phyloP scores from a whole-genome alignment of 2,329 filamentous ascomycete species.

The Botrytis sinoallii region DNA sequence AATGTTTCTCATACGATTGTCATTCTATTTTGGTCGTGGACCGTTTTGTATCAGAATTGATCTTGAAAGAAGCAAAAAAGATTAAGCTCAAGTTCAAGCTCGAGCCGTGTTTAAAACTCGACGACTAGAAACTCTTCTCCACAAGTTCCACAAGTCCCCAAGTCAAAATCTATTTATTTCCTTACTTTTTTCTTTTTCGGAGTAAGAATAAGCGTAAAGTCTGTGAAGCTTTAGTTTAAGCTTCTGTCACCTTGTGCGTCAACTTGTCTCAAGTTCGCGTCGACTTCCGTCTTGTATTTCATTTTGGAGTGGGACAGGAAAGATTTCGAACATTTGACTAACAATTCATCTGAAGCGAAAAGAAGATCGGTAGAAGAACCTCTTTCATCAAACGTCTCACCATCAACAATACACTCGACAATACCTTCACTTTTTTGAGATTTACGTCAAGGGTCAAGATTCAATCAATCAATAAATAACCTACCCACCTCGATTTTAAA shows the following conservation, averaged over 20 bases:
- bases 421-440: neutral
- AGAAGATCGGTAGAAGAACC: slow-evolving; percentile 22
- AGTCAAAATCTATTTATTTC: neutral
- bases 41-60: neutral
- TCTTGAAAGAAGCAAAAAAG: neutral
- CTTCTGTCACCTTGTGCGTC: slow-evolving; percentile 35
- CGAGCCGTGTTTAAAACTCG: neutral
- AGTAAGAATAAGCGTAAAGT: slow-evolving; percentile 6
- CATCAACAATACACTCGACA: neutral
- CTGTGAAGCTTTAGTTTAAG: slow-evolving; percentile 26
- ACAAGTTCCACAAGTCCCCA: neutral
- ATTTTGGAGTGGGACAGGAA: slow-evolving; percentile 9
- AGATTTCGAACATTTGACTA: slow-evolving; percentile 28
- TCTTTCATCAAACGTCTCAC: slow-evolving; percentile 29
- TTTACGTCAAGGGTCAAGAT: neutral
- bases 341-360: slow-evolving; percentile 34
- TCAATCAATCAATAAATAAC: neutral
- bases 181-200: neutral
- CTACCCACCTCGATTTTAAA: neutral
- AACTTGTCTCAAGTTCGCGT: slow-evolving; percentile 32
- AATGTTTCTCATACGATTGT: neutral
- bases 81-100: neutral
- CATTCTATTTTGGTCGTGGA: neutral
- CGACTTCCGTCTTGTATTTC: slow-evolving; percentile 19
- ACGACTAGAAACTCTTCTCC: slow-evolving; percentile 1